Evolutionary conservation across 345 rosid species (phyloP), one percentile per base, ranked within the genome.

Genomic region (Durio zibethinus): DNA sequence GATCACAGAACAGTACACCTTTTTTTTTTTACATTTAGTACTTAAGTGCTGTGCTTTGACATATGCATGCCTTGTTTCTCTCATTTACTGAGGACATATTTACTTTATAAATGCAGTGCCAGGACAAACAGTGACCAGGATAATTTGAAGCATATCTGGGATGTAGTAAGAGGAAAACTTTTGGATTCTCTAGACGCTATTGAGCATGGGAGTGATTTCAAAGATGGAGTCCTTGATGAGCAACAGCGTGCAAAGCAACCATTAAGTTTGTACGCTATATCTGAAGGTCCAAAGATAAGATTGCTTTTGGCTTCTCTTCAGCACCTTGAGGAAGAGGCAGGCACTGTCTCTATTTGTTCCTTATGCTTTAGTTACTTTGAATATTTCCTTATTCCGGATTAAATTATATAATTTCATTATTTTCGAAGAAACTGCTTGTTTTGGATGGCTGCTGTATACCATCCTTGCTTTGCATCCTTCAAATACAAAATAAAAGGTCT

Each of bases 321-420:
- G 76, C 86, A 87, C 70, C 93, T 95, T 65, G 88, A 93, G 85
- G 84, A 92, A 83, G 92, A 93, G 96, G 98, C 83, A 86, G 80
- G 94, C 82, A 80, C 78, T 84, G 74, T 79, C 77, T 79, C 81
- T 77, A 40, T 76, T 77, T 63, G 66, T 59, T 82, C 79, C 80
- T 77, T 76, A 76, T 14, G 66, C 68, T 18, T 10, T 36, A 36
- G 61, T 29, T 74, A 16, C 48, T 59, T 74, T 5, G 4, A 38
- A 1, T 65, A 31, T 36, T 82, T 71, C 42, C 27, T 71, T 71
- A 20, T 18, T 12, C 43, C 33, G 27, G 35, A 33, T 50, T 71
- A 20, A 45, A 14, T 42, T 59, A 45, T 59, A 27, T 31, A 59
- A 74, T 8, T 29, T 75, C 40, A 29, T 20, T 78, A 54, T 60